Conservation (phyloP, 345 rosid genomes). For the Mercurialis annua region DNA sequence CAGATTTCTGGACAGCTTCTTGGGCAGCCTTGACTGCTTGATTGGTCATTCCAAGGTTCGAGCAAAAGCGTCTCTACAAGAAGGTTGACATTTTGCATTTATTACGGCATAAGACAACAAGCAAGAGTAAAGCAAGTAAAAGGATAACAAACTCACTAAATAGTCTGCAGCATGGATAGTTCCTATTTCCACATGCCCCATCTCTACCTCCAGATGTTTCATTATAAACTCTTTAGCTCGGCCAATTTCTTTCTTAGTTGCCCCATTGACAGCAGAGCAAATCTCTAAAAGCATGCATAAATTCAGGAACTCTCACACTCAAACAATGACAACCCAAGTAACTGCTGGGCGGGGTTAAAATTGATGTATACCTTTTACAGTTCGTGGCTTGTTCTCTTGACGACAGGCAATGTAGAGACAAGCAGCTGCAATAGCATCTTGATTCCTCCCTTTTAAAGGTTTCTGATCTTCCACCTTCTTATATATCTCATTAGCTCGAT, state of each 20-base stretch:
- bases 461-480: slow-evolving; percentile 59
- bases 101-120: neutral
- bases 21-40: slow-evolving; percentile 62
- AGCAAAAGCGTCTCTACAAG: slow-evolving; percentile 51
- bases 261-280: slow-evolving; percentile 48
- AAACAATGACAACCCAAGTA: slow-evolving; percentile 12
- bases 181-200: slow-evolving; percentile 56
- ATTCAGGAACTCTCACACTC: slow-evolving; percentile 7
- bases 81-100: slow-evolving; percentile 6
- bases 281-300: slow-evolving; percentile 34
- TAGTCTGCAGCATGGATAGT: slow-evolving; percentile 58
- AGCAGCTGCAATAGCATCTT: slow-evolving; percentile 46
- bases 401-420: slow-evolving; percentile 55
- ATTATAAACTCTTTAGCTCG: slow-evolving; percentile 53
- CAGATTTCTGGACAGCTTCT: slow-evolving; percentile 52
- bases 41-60: slow-evolving; percentile 53
- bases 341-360: neutral
- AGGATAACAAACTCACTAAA: slow-evolving; percentile 32
- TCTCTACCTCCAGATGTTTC: slow-evolving; percentile 49
- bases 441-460: slow-evolving; percentile 45
- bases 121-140: neutral
- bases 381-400: slow-evolving; percentile 46
- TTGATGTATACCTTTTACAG: slow-evolving; percentile 40
- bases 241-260: slow-evolving; percentile 52
- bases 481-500: slow-evolving; percentile 55